Evolutionary conservation across 2,329 filamentous ascomycete genomes (phyloP), one percentile per base, ranked within the genome.

Genomic region (Atkinsonella texensis): DNA sequence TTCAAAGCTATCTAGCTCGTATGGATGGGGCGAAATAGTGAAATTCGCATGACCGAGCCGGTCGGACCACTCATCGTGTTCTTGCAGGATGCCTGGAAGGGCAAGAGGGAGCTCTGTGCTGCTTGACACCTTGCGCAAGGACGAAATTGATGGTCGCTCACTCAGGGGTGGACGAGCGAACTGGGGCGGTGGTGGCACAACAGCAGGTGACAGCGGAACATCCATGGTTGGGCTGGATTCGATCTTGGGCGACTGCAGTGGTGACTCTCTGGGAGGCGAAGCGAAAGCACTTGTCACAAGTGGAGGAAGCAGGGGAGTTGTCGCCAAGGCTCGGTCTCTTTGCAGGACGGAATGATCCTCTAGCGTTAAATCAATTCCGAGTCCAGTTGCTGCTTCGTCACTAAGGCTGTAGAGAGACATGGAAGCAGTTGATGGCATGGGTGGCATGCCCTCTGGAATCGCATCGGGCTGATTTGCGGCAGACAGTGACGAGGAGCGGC

Each of bases 11-110:
- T 81, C 76, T 0, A 88, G 84, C 9, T 79, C 68, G 62, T 95
- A 95, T 0, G 90, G 91, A 63, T 84, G 80, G 0, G 90, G 90
- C 20, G 80, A 72, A 59, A 97, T 94, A 60, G 80, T 90, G 65
- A 94, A 96, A 70, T 97, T 95, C 57, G 90, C 90, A 64, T 97
- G 90, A 31, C 91, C 91, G 13, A 97, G 79, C 52, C 81, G 82
- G 62, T 85, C 80, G 1, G 87, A 85, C 91, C 91, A 96, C 58
- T 84, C 81, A 63, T 95, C 89, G 48, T 83, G 75, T 6, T 82
- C 80, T 51, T 85, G 80, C 33, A 83, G 71, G 56, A 89, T 80
- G 4, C 79, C 76, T 4, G 83, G 79, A 15, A 85, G 79, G 4
- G 78, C 74, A 38, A 77, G 71, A 49, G 66, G 77, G 58, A 65